Base-by-base conservation (phyloP, 1,284 basidiomycete species). In the Amylostereum areolatum region DNA sequence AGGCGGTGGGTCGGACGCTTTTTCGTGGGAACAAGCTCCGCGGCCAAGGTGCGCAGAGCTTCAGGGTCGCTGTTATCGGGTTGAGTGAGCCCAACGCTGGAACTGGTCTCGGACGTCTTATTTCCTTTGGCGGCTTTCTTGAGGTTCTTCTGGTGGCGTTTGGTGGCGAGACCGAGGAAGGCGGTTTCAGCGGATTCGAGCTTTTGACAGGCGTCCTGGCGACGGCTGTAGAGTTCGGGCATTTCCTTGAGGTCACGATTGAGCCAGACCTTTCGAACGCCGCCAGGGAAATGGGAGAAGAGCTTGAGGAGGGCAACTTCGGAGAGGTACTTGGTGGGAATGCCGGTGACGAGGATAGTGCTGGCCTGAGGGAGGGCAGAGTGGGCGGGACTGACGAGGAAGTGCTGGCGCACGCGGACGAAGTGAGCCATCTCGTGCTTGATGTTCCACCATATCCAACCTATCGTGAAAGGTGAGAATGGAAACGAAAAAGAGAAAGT, bases 201-300 rank as follows among this genome's bases (percentile, higher is more conserved):
- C 63, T 91, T 89, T 52, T 73, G 70, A 61, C 79, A 85, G 3
- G 89, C 88, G 27, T 78, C 76, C 40, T 86, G 66, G 11, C 92
- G 87, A 45, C 90, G 82, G 41, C 94, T 82, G 61, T 88, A 90
- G 29, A 92, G 64, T 44, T 91, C 82, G 3, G 93, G 92, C 8
- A 98, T 73, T 3, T 91, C 83, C 63, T 91, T 87, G 49, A 94
- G 72, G 62, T 97, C 81, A 33, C 74, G 78, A 65, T 92, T 92
- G 39, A 98, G 75, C 95, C 96, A 99, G 32, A 99, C 81, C 52
- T 84, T 82, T 57, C 83, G 84, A 4, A 93, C 86, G 18, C 92
- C 92, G 5, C 92, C 92, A 1, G 92, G 91, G 4, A 94, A 73
- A 53, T 82, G 75, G 28, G 77, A 75, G 64, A 85, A 92, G n/a